These are phyloP conservation scores for Ustilago loliicola DNA, from an alignment of 1,284 basidiomycete genomes.

Conservation along the genomic window DNA sequence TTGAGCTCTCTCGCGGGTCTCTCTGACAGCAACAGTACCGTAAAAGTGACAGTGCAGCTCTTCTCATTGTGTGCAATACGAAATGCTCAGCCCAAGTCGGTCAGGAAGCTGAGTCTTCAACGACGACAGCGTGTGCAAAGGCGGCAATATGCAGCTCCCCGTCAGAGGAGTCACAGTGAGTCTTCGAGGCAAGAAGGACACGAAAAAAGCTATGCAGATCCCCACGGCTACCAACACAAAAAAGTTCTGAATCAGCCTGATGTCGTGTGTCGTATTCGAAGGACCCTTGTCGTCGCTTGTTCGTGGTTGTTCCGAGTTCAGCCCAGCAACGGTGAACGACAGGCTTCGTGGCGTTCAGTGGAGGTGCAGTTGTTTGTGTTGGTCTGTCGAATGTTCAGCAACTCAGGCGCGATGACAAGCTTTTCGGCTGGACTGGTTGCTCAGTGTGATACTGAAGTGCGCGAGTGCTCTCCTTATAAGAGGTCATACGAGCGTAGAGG, in stretches of 20 bases:
- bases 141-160: neutral
- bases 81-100: neutral
- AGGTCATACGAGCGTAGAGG: neutral
- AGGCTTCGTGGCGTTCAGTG: too few species aligned
- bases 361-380: neutral
- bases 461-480: neutral
- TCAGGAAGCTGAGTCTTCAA: neutral
- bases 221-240: neutral
- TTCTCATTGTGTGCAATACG: neutral
- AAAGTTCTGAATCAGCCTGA: conserved; percentile 22
- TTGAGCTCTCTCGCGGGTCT: neutral
- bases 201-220: neutral
- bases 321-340: neutral
- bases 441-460: neutral
- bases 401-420: neutral
- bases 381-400: neutral
- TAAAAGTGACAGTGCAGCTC: neutral
- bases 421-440: neutral
- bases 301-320: neutral
- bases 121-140: neutral
- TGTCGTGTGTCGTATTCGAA: conserved; percentile 24
- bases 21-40: neutral
- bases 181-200: neutral
- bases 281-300: conserved; percentile 6
- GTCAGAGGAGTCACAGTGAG: neutral